A percentile compares a stretch with the other conserved stretches of the same genome.
phyloP scores from a whole-genome alignment of 768 basidiomycete genomes.

The Agaricus blazei region DNA sequence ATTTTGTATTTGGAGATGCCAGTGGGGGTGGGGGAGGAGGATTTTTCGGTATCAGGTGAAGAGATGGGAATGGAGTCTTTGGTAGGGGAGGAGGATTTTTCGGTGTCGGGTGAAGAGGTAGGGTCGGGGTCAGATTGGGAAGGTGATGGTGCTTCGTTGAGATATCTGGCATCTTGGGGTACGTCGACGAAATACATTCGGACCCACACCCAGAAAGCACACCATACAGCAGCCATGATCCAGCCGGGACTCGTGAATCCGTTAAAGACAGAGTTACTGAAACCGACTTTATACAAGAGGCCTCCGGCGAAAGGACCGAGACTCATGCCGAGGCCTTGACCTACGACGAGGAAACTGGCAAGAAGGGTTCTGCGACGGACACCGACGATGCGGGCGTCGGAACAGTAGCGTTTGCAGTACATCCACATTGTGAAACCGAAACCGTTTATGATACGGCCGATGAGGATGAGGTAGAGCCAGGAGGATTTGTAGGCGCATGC shows the following conservation, averaged over 20 bases:
- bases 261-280: slow-evolving; percentile 51
- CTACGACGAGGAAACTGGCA: slow-evolving; percentile 58
- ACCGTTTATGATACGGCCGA: slow-evolving; percentile 60
- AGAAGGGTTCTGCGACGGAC: slow-evolving; percentile 57
- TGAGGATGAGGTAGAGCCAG: slow-evolving; percentile 63
- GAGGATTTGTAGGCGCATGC: slow-evolving; percentile 54
- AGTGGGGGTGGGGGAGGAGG: slow-evolving; percentile 2
- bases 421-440: slow-evolving; percentile 58
- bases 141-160: slow-evolving; percentile 29
- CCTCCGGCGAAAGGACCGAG: slow-evolving; percentile 62
- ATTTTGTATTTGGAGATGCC: slow-evolving; percentile 10
- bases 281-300: slow-evolving; percentile 54
- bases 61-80: slow-evolving; percentile 29
- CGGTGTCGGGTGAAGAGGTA: neutral
- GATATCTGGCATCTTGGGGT: slow-evolving; percentile 11
- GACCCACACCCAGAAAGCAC: slow-evolving; percentile 40
- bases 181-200: slow-evolving; percentile 34
- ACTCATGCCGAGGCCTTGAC: slow-evolving; percentile 57
- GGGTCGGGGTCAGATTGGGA: slow-evolving; percentile 25
- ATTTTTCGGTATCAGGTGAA: neutral
- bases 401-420: slow-evolving; percentile 66
- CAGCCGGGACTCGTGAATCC: slow-evolving; percentile 64
- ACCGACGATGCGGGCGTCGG: slow-evolving; percentile 62
- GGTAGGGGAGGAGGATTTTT: slow-evolving; percentile 18
- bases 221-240: slow-evolving; percentile 54